Evolutionary conservation across 345 rosid genomes (phyloP).

Genomic region (Gossypium raimondii): DNA sequence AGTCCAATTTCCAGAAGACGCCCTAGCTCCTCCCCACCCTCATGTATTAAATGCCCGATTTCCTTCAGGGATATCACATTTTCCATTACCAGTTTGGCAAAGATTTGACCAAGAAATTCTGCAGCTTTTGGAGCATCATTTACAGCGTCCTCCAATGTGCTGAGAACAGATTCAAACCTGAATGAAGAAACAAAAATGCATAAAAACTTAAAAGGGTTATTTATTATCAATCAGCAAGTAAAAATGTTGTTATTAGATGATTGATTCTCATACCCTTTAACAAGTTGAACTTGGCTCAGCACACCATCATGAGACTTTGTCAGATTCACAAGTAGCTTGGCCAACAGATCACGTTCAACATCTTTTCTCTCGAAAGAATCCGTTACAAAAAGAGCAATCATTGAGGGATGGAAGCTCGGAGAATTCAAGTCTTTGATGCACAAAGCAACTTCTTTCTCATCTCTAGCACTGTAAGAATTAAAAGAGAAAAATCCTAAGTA

Average conservation of each 20-base stretch:
- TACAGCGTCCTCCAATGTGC: constrained; percentile 76
- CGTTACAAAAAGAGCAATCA: constrained; percentile 84
- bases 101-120: constrained; percentile 67
- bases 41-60: constrained; percentile 45
- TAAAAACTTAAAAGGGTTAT: neutral
- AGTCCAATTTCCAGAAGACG: constrained; percentile 55
- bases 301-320: constrained; percentile 43
- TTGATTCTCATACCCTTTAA: constrained; percentile 56
- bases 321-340: constrained; percentile 72
- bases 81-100: constrained; percentile 50
- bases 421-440: constrained; percentile 87
- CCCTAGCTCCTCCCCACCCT: constrained; percentile 79
- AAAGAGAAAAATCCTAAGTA: neutral
- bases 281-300: constrained; percentile 48
- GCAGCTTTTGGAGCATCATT: constrained; percentile 93
- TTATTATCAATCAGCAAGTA: neutral
- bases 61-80: constrained; percentile 47
- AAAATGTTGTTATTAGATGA: neutral
- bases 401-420: constrained; percentile 70
- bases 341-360: constrained; percentile 74
- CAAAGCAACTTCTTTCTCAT: constrained; percentile 71
- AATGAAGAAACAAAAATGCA: neutral
- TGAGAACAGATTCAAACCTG: constrained; percentile 75
- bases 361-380: constrained; percentile 97
- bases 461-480: constrained; percentile 65